Evolutionary conservation across 768 basidiomycete genomes (phyloP), one percentile per base, ranked within the genome.

Genomic region (Lentinus tigrinus): DNA sequence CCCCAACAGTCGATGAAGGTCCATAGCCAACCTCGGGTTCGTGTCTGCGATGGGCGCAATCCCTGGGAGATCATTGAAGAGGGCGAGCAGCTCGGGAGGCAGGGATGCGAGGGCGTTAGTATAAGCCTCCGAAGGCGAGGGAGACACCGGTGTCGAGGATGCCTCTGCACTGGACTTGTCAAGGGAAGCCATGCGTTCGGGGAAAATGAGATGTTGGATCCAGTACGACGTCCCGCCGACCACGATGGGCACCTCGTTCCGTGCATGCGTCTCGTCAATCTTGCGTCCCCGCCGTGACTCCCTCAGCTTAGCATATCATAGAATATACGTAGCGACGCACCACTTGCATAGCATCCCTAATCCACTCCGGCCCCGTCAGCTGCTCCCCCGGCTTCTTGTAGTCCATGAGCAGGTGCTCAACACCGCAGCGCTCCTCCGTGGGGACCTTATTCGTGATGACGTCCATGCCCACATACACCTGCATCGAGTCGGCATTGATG

Each of bases 401-500:
- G 51, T 83, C 89, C 86, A 99, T 91, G 23, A 98, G 77, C 56
- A 90, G 85, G 75, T 99, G 97, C 21, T 89, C 87, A 19, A 99
- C 77, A 4, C 91, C 94, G 47, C 82, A 77, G 68, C 79, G 85
- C 73, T 99, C 95, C 27, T 79, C 74, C 13, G 77, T 66, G 1
- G 95, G 83, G 16, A 95, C 81, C 75, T 99, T 98, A 74, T 98
- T 98, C 26, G 96, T 98, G 66, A 98, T 87, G 50, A 95, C 77
- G 72, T 97, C 90, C 71, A 98, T 81, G 0, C 96, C 96, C 17
- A 78, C 77, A 71, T 98, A 98, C 13, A 94, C 87, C 72, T 99
- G 97, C 96, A 99, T 98, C 13, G 96, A 85, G 73, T 99, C 97
- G 10, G 95, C 93, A 69, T 98, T 98, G 69, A 99, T 87, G 63